Evolutionary conservation across 2,329 filamentous ascomycete species (phyloP).

Genomic region (Monilinia fructicola): DNA sequence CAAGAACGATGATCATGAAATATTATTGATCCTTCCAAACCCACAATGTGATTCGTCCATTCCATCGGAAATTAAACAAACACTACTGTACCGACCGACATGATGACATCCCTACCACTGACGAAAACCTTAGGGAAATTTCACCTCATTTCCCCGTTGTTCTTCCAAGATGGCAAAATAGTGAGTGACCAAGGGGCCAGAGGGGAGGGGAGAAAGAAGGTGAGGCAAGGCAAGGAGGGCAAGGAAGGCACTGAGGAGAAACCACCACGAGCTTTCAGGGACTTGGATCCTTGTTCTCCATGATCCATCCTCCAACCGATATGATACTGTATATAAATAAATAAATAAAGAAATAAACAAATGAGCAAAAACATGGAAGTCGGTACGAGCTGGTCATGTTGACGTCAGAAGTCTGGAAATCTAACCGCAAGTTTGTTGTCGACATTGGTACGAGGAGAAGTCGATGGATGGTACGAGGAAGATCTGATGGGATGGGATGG

Average conservation of each 20-base stretch:
- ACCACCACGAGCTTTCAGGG: constrained; percentile 2
- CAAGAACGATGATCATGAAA: not conserved
- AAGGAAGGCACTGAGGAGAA: too few relatives aligned
- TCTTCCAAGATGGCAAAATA: constrained; percentile 9
- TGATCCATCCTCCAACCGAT: not conserved
- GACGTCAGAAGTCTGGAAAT: constrained; percentile 10
- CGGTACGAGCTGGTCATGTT: not conserved
- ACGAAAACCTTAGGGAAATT: not conserved
- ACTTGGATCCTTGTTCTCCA: constrained; percentile 3
- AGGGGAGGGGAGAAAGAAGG: not conserved
- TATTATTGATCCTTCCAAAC: not conserved
- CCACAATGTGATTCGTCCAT: constrained; percentile 15
- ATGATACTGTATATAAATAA: not conserved
- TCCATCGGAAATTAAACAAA: constrained; percentile 10
- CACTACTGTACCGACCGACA: too few relatives aligned
- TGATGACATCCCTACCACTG: constrained; percentile 3
- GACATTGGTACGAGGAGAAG: not conserved
- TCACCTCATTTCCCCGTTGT: constrained; percentile 1
- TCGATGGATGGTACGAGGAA: not conserved
- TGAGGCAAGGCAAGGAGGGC: too few relatives aligned
- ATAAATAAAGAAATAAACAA: not conserved
- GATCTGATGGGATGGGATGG: not conserved
- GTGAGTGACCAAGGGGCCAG: not conserved
- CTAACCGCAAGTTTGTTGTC: not conserved
- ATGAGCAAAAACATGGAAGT: not conserved